Evolutionary conservation across 495 filamentous ascomycete species (phyloP).

Genomic region (Jackrogersella multiformis): DNA sequence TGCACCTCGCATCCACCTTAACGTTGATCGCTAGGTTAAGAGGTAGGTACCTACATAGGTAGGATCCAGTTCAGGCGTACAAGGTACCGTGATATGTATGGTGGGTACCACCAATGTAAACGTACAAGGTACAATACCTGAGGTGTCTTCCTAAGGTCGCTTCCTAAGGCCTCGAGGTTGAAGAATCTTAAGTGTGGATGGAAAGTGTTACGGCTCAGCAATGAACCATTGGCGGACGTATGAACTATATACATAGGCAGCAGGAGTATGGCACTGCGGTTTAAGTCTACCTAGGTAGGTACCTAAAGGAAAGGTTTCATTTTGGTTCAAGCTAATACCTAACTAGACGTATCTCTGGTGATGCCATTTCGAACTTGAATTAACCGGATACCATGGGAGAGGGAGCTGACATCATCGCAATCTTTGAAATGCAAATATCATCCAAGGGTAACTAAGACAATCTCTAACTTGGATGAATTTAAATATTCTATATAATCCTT

Average conservation of each 20-base stretch:
- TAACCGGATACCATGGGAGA: constrained; percentile 11
- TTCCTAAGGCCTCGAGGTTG: no score
- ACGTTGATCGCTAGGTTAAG: neutral
- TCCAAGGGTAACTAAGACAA: no score
- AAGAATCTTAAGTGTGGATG: neutral
- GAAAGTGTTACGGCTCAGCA: neutral
- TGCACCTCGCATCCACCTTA: constrained; percentile 11
- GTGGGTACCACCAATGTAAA: neutral
- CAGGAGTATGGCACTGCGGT: no score
- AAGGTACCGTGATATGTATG: neutral
- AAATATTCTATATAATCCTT: neutral
- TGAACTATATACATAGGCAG: no score
- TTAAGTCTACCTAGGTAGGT: no score
- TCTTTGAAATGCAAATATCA: constrained; percentile 1
- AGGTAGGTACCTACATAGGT: neutral
- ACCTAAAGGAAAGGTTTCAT: constrained; percentile 5
- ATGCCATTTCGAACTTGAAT: constrained; percentile 25
- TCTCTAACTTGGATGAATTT: neutral
- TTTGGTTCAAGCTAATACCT: constrained; percentile 17
- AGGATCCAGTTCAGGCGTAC: constrained; percentile 1
- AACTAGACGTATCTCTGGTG: constrained; percentile 8
- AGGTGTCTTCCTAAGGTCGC: neutral
- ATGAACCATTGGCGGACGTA: neutral
- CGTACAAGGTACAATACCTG: neutral
- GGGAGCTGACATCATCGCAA: neutral